phyloP scores from a whole-genome alignment of 306 rosid species.

The Styphnolobium japonicum region DNA sequence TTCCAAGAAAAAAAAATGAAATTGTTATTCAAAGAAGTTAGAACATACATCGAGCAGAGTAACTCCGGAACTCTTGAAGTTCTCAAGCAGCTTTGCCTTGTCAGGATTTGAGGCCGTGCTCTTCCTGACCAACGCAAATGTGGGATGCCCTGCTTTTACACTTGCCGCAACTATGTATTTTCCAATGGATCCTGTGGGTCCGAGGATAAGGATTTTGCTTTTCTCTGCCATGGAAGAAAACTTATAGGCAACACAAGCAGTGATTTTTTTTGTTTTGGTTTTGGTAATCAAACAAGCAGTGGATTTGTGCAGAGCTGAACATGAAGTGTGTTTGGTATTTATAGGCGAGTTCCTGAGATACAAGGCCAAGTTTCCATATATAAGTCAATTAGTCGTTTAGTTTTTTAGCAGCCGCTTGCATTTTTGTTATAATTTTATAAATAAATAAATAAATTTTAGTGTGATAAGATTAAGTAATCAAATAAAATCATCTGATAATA shows the following conservation, averaged over 20 bases:
- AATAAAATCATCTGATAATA: no score
- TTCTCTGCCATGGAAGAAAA: constrained; percentile 27
- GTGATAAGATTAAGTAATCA: no score
- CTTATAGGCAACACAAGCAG: not conserved
- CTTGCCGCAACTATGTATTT: constrained; percentile 42
- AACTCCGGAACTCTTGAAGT: constrained; percentile 31
- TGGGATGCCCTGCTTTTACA: constrained; percentile 38
- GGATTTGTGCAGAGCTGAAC: not conserved
- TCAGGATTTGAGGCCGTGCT: constrained; percentile 32
- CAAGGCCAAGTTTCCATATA: no score
- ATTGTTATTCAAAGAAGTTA: not conserved
- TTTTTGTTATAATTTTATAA: no score
- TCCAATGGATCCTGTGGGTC: constrained; percentile 39
- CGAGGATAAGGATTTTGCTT: constrained; percentile 37
- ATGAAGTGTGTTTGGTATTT: not conserved
- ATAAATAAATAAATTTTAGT: no score
- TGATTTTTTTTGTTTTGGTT: not conserved
- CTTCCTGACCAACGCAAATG: constrained; percentile 35
- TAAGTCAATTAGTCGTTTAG: no score
- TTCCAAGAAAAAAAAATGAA: not conserved
- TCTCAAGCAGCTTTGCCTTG: constrained; percentile 31
- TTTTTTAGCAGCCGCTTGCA: no score
- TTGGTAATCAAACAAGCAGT: not conserved
- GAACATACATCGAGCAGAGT: constrained; percentile 16
- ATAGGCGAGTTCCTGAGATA: not conserved